Conservation (phyloP, 805 yeast genomes). For the Kodamaea jinghongensis region DNA sequence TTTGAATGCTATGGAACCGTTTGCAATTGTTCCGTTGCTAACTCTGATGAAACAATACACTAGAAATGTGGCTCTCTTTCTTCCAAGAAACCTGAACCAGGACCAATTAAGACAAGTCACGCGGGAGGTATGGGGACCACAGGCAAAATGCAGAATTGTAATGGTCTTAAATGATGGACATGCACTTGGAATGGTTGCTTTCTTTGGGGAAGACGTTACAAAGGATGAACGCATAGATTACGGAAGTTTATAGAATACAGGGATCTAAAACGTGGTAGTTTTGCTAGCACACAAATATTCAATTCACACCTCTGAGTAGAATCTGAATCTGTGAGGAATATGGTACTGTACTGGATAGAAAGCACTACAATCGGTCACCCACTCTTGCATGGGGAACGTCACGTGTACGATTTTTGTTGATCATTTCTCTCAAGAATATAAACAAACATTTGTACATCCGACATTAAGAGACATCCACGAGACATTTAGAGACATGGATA, state of each 20-base stretch:
- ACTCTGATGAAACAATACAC: slow-evolving; percentile 40
- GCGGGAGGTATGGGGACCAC: slow-evolving; percentile 41
- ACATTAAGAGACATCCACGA: slow-evolving; percentile 10
- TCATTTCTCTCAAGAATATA: not conserved
- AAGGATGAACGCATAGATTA: slow-evolving; percentile 3
- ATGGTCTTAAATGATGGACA: slow-evolving; percentile 41
- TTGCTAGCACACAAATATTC: no score
- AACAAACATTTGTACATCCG: slow-evolving; percentile 3
- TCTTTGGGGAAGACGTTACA: slow-evolving; percentile 48
- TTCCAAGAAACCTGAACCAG: slow-evolving; percentile 60
- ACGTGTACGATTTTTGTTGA: not conserved
- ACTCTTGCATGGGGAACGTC: not conserved
- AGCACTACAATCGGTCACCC: no score
- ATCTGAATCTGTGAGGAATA: no score
- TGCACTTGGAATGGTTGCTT: slow-evolving; percentile 53
- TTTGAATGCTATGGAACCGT: slow-evolving; percentile 44
- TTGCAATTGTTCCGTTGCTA: slow-evolving; percentile 46
- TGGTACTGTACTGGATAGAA: no score
- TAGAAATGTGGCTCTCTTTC: slow-evolving; percentile 53
- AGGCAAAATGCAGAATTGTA: slow-evolving; percentile 45
- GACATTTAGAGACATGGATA: slow-evolving; percentile 11
- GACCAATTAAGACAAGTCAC: slow-evolving; percentile 51
- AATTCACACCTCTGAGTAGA: no score
- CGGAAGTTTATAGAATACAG: not conserved
- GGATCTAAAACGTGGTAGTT: no score